These are phyloP conservation scores for Mycena maculata DNA, from an alignment of 768 basidiomycete species.

Conservation along the genomic window DNA sequence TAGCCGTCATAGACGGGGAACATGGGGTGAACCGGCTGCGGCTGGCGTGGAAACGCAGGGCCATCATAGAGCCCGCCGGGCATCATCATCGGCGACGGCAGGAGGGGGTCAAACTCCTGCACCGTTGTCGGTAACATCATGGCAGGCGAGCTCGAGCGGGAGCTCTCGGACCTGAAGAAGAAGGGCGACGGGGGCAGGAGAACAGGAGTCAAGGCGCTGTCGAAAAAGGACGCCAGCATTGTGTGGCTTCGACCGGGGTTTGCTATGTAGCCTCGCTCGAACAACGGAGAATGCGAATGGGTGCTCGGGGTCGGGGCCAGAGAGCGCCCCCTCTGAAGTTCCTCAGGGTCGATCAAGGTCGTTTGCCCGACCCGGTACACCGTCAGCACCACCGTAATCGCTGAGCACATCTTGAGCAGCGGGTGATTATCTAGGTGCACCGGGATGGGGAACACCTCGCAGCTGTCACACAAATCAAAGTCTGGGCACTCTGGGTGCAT, in stretches of 20 bases:
- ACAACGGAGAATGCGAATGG: slow-evolving; percentile 28
- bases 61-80: slow-evolving; percentile 36
- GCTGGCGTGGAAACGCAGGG: slow-evolving; percentile 26
- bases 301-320: slow-evolving; percentile 11
- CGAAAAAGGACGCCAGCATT: slow-evolving; percentile 32
- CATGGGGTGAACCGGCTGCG: slow-evolving; percentile 8
- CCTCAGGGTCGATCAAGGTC: slow-evolving; percentile 34
- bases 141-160: slow-evolving; percentile 33
- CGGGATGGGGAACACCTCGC: slow-evolving; percentile 84
- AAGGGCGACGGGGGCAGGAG: slow-evolving; percentile 37
- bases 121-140: slow-evolving; percentile 8
- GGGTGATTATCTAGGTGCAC: slow-evolving; percentile 80
- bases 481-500: slow-evolving; percentile 82
- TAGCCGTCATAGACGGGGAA: no score
- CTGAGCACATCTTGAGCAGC: slow-evolving; percentile 76
- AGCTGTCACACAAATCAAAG: slow-evolving; percentile 82
- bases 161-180: slow-evolving; percentile 36
- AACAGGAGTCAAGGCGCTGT: slow-evolving; percentile 19
- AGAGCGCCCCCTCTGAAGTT: slow-evolving; percentile 16
- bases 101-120: slow-evolving; percentile 17
- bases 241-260: slow-evolving; percentile 35
- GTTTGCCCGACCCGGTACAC: slow-evolving; percentile 49
- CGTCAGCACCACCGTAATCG: slow-evolving; percentile 60
- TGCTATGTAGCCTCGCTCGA: slow-evolving; percentile 34
- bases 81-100: slow-evolving; percentile 34